Evolutionary conservation across 192 early-diverging fungal species (phyloP).

Genomic region (Phycomyces blakesleeanus): DNA sequence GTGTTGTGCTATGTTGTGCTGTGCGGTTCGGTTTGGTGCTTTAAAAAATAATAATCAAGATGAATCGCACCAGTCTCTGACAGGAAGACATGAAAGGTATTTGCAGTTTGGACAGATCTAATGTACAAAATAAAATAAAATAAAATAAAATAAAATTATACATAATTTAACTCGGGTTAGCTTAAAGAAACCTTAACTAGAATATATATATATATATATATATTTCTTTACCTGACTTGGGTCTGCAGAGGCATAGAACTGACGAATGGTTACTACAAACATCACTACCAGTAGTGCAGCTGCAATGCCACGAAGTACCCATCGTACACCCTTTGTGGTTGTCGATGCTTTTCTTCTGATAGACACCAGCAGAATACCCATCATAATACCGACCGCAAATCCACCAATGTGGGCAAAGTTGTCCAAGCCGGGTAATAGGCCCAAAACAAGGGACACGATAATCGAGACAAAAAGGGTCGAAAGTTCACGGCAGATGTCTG

Average conservation of each 20-base stretch:
- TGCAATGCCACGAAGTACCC: constrained; percentile 34
- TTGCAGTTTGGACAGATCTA: constrained; percentile 59
- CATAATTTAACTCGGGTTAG: too few relatives aligned
- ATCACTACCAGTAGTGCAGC: constrained; percentile 38
- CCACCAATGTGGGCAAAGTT: constrained; percentile 71
- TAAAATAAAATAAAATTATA: not conserved
- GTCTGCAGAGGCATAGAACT: constrained; percentile 45
- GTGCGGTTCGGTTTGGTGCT: too few relatives aligned
- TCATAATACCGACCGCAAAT: constrained; percentile 8
- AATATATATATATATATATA: not conserved
- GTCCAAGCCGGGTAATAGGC: constrained; percentile 74
- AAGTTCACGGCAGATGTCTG: constrained; percentile 63
- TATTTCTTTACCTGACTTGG: constrained; percentile 16
- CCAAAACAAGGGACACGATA: constrained; percentile 63
- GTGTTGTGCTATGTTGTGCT: too few relatives aligned
- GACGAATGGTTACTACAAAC: constrained; percentile 38
- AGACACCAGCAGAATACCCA: constrained; percentile 8
- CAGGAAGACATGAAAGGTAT: constrained; percentile 51
- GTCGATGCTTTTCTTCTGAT: constrained; percentile 18
- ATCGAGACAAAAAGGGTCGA: constrained; percentile 61
- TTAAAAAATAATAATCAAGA: too few relatives aligned
- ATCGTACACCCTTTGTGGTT: constrained; percentile 27
- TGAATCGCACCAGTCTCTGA: constrained; percentile 49
- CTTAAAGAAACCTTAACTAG: too few relatives aligned
- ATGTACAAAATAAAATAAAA: constrained; percentile 1